phyloP scores from a whole-genome alignment of 176 grass and related monocot genomes.

The maize (Zea mays) region Zm-B73-REFERENCE-NAM-5.0 NC_050098.1:27685001-27685500 shows the following conservation, averaged over 20 bases:
- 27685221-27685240: slow-evolving; percentile 60
- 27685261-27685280: slow-evolving; percentile 75
- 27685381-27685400: slow-evolving; percentile 46
- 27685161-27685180: slow-evolving; percentile 98
- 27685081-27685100: neutral
- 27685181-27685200: slow-evolving; percentile 94
- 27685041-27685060: slow-evolving; percentile 3
- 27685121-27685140: neutral
- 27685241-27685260: slow-evolving; percentile 44
- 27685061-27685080: slow-evolving; percentile 50
- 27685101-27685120: neutral
- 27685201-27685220: slow-evolving; percentile 83
- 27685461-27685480: neutral
- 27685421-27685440: neutral
- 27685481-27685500: neutral
- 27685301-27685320: slow-evolving; percentile 53
- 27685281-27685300: slow-evolving; percentile 86
- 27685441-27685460: no score
- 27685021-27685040: slow-evolving; percentile 80
- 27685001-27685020: slow-evolving; percentile 96
- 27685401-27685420: neutral
- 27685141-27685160: slow-evolving; percentile 57
- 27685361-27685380: slow-evolving; percentile 15
- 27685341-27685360: neutral
- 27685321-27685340: slow-evolving; percentile 1